A percentile compares a stretch with the other conserved stretches of the same genome.
Conservation (phyloP, 768 basidiomycete genomes). For the Pleurotus eryngii region DNA sequence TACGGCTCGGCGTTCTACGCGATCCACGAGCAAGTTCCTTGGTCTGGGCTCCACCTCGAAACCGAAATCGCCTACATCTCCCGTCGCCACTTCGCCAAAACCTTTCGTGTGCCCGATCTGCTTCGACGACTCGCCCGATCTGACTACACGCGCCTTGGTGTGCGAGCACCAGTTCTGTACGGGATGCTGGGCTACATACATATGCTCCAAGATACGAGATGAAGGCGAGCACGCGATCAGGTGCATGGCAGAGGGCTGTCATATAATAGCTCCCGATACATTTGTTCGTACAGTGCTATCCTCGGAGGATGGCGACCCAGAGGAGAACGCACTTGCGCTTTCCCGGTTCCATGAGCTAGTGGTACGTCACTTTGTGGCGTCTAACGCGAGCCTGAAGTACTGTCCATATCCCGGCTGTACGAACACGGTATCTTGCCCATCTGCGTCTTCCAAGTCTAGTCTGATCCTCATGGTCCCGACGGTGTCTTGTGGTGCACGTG, state of each 20-base stretch:
- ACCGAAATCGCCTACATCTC: conserved; percentile 18
- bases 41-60: conserved; percentile 28
- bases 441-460: conserved; percentile 72
- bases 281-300: conserved; percentile 59
- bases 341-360: conserved; percentile 83
- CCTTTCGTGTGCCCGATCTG: conserved; percentile 92
- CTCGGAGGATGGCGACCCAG: conserved; percentile 20
- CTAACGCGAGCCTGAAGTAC: conserved; percentile 81
- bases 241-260: conserved; percentile 82
- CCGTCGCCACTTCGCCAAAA: conserved; percentile 22
- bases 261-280: conserved; percentile 57
- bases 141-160: conserved; percentile 63
- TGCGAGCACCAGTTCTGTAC: conserved; percentile 87
- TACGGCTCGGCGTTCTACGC: conserved; percentile 30
- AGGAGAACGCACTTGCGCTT: conserved; percentile 50
- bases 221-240: conserved; percentile 71
- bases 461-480: conserved; percentile 83
- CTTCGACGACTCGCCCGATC: conserved; percentile 67
- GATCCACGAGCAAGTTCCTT: conserved; percentile 36
- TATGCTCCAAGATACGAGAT: conserved; percentile 75
- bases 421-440: conserved; percentile 85
- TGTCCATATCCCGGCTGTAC: conserved; percentile 96
- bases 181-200: conserved; percentile 81
- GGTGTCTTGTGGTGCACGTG: conserved; percentile 75
- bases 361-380: conserved; percentile 86